Evolutionary conservation across 2,329 filamentous ascomycete species (phyloP), one percentile per base, ranked within the genome.

Genomic region (Ambrosiella beaveri): DNA sequence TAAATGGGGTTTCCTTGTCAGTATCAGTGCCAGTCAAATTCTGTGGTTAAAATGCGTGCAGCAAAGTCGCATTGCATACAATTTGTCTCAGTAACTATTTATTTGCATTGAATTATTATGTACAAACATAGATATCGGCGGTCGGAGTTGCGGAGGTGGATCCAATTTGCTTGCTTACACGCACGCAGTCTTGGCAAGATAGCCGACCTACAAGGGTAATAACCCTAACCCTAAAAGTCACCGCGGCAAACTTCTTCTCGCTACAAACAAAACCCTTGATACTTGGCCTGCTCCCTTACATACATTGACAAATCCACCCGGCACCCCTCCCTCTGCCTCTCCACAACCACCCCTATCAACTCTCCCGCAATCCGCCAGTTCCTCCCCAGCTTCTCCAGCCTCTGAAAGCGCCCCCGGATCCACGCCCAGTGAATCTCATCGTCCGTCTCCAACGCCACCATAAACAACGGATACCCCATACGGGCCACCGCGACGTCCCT

Each of bases 221-320:
- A 40, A 51, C 9, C 17, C 19, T 19, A 51, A 51, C 44, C 5
- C 44, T n/a, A 47, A 12, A 5, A 8, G 44, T 13, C 44, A 1
- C 11, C 19, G n/a, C 1, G 2, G 27, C 27, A 2, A 27, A 27
- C n/a, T 47, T 8, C n/a, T 7, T 47, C n/a, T 47, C 9, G 17
- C 44, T 47, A 54, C 38, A 54, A 54, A 54, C 52, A 54, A 54
- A 54, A 54, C 15, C 38, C 52, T 27, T 27, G 19, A 54, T 37
- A 54, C 38, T 54, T 36, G 8, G 17, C 15, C 13, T 54, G 40
- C 12, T 36, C 35, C 37, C 27, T 17, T 19, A 54, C 37, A 54
- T 37, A 54, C n/a, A 12, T 8, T 41, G 8, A 41, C 15, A 54
- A 41, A 19, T 9, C 37, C 5, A 54, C 38, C 27, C 52, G 15